Base-by-base conservation (phyloP, 1,284 basidiomycete genomes). In the Phellopilus nigrolimitatus region DNA sequence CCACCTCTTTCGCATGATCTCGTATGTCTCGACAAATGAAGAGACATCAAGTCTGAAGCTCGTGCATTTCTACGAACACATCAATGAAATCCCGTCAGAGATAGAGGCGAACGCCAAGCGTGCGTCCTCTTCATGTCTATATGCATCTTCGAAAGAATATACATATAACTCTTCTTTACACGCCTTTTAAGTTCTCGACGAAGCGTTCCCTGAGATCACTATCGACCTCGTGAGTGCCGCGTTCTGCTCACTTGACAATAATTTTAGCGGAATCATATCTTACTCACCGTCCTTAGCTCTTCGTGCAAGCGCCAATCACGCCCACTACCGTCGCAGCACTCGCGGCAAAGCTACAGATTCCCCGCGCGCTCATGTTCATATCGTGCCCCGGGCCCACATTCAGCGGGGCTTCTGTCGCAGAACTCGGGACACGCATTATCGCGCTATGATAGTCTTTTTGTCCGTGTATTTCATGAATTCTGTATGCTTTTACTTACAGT, bases 21-120 rank as follows among this genome's bases (percentile, higher is more conserved):
- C 78, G 15, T 88, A 88, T 57, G 80, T 87, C 7, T 64, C 69
- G 39, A 68, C 70, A 54, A 86, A 84, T 59, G 85, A 88, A 64
- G 79, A 80, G 51, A 84, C 85, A 0, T 75, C 80, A 0, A 73
- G 75, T 57, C 60, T 87, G 55, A 84, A 83, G 65, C 72, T 88
- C 27, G 73, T 83, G 1, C 82, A 86, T 60, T 85, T 84, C 59
- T 72, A 74, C 52, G 71, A 76, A 38, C 66, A 68, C 37, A 74
- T 77, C 56, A 64, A 67, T 1, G 75, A 70, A 1, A 65, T 77
- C 15, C 81, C 80, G 3, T 77, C 76, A 0, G 80, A 82, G 59
- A 64, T 83, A 58, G 80, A 81, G 61, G 78, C 79, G 4, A 83
- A 82, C 59, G 71, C 74, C 33, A 81, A 76, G 62, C 80, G 80